Base-by-base conservation (phyloP, 306 rosid genomes). In the Cucurbita moschata region DNA sequence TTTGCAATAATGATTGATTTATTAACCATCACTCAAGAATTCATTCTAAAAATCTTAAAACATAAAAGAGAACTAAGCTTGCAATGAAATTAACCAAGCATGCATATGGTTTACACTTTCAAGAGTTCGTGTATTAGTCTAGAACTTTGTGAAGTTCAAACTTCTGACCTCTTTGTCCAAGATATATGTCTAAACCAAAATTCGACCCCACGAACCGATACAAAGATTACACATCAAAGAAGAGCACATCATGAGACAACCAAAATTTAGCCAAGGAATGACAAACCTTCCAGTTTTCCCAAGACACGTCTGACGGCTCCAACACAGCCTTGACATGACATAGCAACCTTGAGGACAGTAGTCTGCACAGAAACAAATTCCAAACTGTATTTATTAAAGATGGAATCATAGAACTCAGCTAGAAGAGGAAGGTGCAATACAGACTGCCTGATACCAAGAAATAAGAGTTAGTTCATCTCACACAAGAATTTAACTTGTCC, bases 261-360 rank as follows among this genome's bases (percentile, higher is more conserved):
- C 7, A 23, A 6, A 46, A 21, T 46, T 44, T 19, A 67, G 40
- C 6, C 7, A 23, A 46, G 18, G 21, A 21, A 67, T 5, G 2
- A 67, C 69, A 19, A 84, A 94, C 98, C 98, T 85, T 90, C 92
- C 83, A 94, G 54, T 76, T 94, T 94, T 13, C 85, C 98, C 85
- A 90, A 83, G 70, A 90, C 98, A 81, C 97, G 87, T 68, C 85
- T 89, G 77, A 94, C 98, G 4, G 97, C 99, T 49, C 97, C 99
- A 72, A 80, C 87, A 70, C 97, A 94, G 18, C 97, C 96, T 82
- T 87, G 81, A 61, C 99, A 94, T 19, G 99, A 87, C 99, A 94
- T 94, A 9, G 81, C 90, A 78, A 94, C 99, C 83, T 91, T 91
- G 80, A 94, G 97, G 60, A 87, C 91, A 23, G 87, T 88, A 40